Evolutionary conservation across 148 eudicot species (phyloP).

Genomic region (Heliosperma pusillum): DNA sequence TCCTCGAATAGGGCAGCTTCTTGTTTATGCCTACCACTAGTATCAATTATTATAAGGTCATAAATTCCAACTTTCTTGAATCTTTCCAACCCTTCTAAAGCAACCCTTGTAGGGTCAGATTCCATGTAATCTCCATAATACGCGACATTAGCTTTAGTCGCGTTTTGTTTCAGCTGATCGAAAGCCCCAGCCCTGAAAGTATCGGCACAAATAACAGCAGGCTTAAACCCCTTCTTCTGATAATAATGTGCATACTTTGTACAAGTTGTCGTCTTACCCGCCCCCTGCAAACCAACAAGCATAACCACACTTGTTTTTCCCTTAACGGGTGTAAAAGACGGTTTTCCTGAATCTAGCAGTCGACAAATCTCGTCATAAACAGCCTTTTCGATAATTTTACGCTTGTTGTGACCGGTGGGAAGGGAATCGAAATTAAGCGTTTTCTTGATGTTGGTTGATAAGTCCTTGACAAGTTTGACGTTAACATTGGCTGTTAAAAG

Average conservation of each 20-base stretch:
- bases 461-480: conserved; percentile 64
- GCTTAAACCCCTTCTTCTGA: conserved; percentile 93
- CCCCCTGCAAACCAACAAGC: conserved; percentile 99
- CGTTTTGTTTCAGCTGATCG: conserved; percentile 97
- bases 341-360: conserved; percentile 89
- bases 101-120: conserved; percentile 88
- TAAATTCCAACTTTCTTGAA: conserved; percentile 71
- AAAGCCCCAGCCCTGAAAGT: conserved; percentile 98
- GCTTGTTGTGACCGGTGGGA: conserved; percentile 90
- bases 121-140: conserved; percentile 89
- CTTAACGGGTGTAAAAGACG: conserved; percentile 75
- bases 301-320: conserved; percentile 80
- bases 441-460: conserved; percentile 75
- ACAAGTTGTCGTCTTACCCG: conserved; percentile 93
- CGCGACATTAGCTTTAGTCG: conserved; percentile 90
- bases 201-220: conserved; percentile 93
- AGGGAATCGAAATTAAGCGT: conserved; percentile 85
- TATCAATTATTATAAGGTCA: conserved; percentile 90
- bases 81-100: conserved; percentile 88
- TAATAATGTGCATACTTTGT: conserved; percentile 90
- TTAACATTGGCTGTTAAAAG: conserved; percentile 75
- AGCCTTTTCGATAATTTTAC: conserved; percentile 81
- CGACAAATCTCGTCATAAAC: conserved; percentile 81
- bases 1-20: conserved; percentile 94
- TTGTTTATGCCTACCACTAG: conserved; percentile 98